Evolutionary conservation across 495 filamentous ascomycete species (phyloP), one percentile per base, ranked within the genome.

Genomic region (Neurospora discreta): DNA sequence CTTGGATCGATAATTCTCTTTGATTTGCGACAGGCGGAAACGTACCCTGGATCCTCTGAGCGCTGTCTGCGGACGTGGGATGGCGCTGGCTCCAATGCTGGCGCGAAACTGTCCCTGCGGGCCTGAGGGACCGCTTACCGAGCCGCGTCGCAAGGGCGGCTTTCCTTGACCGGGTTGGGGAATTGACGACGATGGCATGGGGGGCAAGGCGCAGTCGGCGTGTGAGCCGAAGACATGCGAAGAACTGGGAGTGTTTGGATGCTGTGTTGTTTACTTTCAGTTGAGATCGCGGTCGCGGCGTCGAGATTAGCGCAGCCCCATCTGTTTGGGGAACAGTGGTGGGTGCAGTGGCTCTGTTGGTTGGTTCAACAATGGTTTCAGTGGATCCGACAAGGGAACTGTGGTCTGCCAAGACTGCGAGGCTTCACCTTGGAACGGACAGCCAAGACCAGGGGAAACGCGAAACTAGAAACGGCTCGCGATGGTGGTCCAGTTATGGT

Each of bases 1-100:
- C 20, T 58, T 6, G 46, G 11, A 26, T 58, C 10, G 0, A 52
- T 52, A 5, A 23, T 52, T 6, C 18, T 15, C 1, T 15, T 33
- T 6, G 18, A 16, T 18, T 65, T 60, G 52, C 23, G 23, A 60
- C 23, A 72, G 26, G 18, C n/a, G 67, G 15, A 42, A 52, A 82
- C 82, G 76, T 76, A 87, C 86, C 72, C 85, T 83, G 39, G 84
- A 84, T 18, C 82, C 80, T 44, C 79, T 71, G 8, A 81, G 70
- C 5, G 78, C 76, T 15, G 76, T 75, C 4, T 73, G 72, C 2
- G 78, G 77, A 33, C 80, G 78, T 23, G 79, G 75, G 46, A 82
- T 70, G 23, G 75, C 75, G 58, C 77, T 76, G 38, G 52, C 52
- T 65, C 78, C 80, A 42, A 77, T 74, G 70, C 79, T 84, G 30